These are phyloP conservation scores for Hortiboletus flavorubellus DNA, from an alignment of 768 basidiomycete genomes.

Conservation along the genomic window DNA sequence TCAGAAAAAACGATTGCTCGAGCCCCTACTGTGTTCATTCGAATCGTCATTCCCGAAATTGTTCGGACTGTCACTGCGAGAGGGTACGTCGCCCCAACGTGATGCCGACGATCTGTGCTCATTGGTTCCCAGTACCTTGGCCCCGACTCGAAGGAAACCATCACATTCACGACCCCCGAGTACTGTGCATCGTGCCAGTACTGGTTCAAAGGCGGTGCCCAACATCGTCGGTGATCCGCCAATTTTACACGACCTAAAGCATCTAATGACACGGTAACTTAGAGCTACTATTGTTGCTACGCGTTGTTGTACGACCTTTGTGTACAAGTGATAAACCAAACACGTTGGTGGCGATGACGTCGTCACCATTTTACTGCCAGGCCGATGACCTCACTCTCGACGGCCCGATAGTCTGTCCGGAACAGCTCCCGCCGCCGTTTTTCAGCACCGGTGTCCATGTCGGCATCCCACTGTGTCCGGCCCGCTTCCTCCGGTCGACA, in stretches of 20 bases:
- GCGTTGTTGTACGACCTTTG: constrained; percentile 22
- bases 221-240: constrained; percentile 32
- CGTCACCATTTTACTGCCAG: constrained; percentile 69
- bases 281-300: constrained; percentile 27
- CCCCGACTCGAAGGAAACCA: constrained; percentile 63
- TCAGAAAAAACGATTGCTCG: constrained; percentile 34
- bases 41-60: constrained; percentile 37
- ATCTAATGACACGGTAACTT: constrained; percentile 28
- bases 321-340: constrained; percentile 11
- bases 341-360: constrained; percentile 9
- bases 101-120: constrained; percentile 1
- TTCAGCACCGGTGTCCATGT: constrained; percentile 44
- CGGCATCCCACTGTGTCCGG: constrained; percentile 33
- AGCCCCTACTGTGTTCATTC: constrained; percentile 41
- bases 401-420: constrained; percentile 79
- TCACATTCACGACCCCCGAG: constrained; percentile 47
- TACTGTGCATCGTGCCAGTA: constrained; percentile 59
- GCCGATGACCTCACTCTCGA: constrained; percentile 81
- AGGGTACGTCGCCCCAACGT: constrained; percentile 31
- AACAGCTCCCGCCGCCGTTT: constrained; percentile 47
- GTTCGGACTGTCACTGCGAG: constrained; percentile 43
- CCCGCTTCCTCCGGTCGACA: constrained; percentile 32
- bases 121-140: constrained; percentile 49
- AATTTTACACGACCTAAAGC: constrained; percentile 2
- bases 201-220: constrained; percentile 50